Conservation (phyloP, 768 basidiomycete species). For the Leccinum boreale region DNA sequence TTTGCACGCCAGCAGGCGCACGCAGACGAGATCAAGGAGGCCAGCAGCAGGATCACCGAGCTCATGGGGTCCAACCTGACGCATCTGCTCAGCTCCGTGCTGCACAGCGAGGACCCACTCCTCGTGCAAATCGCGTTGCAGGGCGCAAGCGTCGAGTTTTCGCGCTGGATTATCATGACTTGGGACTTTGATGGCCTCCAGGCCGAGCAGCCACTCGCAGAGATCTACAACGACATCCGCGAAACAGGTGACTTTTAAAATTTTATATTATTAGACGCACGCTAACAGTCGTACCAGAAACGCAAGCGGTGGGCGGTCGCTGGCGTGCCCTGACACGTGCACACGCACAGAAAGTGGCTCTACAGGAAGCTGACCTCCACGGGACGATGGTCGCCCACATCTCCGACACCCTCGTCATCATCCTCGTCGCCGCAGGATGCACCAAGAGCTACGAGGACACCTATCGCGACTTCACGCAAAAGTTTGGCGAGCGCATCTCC, state of each 20-base stretch:
- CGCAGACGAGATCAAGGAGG: constrained; percentile 28
- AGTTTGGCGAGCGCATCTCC: constrained; percentile 34
- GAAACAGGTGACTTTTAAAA: constrained; percentile 43
- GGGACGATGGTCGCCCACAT: constrained; percentile 43
- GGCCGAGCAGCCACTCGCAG: constrained; percentile 26
- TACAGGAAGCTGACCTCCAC: constrained; percentile 32
- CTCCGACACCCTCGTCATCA: constrained; percentile 41
- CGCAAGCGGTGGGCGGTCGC: constrained; percentile 49
- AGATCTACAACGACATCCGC: constrained; percentile 40
- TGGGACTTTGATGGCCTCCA: constrained; percentile 34
- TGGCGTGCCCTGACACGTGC: constrained; percentile 55
- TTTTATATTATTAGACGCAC: not conserved
- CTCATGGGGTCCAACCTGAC: constrained; percentile 31
- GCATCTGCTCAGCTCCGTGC: constrained; percentile 19
- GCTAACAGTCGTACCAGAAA: constrained; percentile 33
- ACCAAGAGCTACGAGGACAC: constrained; percentile 31
- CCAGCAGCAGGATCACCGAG: constrained; percentile 26
- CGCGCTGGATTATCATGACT: constrained; percentile 32
- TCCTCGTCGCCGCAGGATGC: constrained; percentile 41
- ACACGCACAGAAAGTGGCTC: constrained; percentile 36
- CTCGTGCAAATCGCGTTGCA: constrained; percentile 40
- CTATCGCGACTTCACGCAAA: constrained; percentile 31
- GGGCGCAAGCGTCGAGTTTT: constrained; percentile 30
- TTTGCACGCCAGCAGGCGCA: constrained; percentile 23
- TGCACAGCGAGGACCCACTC: constrained; percentile 34